Percentiles rank a stretch among this genome's conserved stretches.
Evolutionary conservation across 202 grass and related monocot species (phyloP).

Genomic region (Eragrostis tef): DNA sequence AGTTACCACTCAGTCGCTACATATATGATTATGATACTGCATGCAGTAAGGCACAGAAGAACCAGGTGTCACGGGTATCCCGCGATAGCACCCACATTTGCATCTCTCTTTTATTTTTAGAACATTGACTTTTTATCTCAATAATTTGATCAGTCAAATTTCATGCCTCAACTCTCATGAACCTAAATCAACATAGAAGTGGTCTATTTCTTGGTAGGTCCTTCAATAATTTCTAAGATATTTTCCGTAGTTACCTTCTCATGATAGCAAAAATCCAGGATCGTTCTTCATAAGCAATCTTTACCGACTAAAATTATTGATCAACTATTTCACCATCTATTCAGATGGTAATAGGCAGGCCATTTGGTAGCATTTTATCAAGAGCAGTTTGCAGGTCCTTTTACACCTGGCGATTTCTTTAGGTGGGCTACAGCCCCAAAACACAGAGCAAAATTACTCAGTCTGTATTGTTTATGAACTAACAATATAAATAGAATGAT

Average conservation of each 20-base stretch:
- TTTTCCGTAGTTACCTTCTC: not conserved
- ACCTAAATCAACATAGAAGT: constrained; percentile 1
- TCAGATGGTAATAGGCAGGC: constrained; percentile 20
- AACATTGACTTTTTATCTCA: not conserved
- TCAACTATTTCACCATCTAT: not conserved
- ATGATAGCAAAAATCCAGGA: constrained; percentile 10
- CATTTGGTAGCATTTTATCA: not conserved
- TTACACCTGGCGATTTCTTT: not conserved
- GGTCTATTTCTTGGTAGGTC: constrained; percentile 16
- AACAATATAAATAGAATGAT: not conserved
- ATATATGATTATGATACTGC: not conserved
- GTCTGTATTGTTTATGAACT: not conserved
- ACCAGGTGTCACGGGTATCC: not conserved
- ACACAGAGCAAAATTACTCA: not conserved
- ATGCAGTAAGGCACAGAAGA: not conserved
- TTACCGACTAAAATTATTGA: constrained; percentile 11
- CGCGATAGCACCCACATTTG: not conserved
- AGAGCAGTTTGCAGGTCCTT: not conserved
- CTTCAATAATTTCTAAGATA: not conserved
- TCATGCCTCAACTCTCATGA: not conserved
- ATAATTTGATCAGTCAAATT: constrained; percentile 27
- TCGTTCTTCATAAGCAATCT: constrained; percentile 8
- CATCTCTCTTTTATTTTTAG: not conserved
- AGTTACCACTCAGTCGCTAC: not conserved
- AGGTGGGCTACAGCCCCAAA: not conserved